Base-by-base conservation (phyloP, 2,329 filamentous ascomycete species). In the Colletotrichum liriopes region DNA sequence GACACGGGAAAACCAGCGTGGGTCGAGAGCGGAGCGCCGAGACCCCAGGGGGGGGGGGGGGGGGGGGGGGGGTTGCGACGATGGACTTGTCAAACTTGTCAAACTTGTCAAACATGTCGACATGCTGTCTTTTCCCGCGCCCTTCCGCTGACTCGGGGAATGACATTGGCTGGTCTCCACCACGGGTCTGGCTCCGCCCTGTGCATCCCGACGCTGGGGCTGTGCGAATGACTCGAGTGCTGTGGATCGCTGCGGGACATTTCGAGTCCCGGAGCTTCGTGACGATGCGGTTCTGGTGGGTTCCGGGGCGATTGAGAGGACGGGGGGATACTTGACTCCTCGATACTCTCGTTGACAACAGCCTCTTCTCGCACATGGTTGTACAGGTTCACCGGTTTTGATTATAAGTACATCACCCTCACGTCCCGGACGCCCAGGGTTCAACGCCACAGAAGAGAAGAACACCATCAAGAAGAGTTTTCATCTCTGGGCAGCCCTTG, bases 51-150 rank as follows among this genome's bases (percentile, higher is more conserved):
- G n/a, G n/a, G n/a, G n/a, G n/a, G n/a, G n/a, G n/a, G n/a, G n/a
- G n/a, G n/a, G n/a, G n/a, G n/a, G n/a, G 35, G 2, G 11, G 5
- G 35, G 35, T 11, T 37, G 35, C 8, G 35, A 37, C 35, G 35
- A 37, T 11, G 35, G 35, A 37, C 11, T 6, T 37, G 35, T 37
- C 35, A 51, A 51, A 23, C 20, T 5, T 51, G 47, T 26, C 47
- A 47, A 39, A 43, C 12, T 16, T 35, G 56, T 26, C 37, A n/a
- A 20, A 23, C 16, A 55, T 65, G 62, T 65, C 39, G 20, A 60
- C 45, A 47, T 37, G 16, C 45, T 26, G 49, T n/a, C 14, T 26
- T 23, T 26, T 18, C 4, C 11, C 37, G 39, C 52, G 60, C 29
- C 62, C 58, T 61, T 37, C 18, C 37, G 14, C 49, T 49, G 58